Evolutionary conservation across 192 early-diverging fungal genomes (phyloP).

Genomic region (Rhizophagus clarus): DNA sequence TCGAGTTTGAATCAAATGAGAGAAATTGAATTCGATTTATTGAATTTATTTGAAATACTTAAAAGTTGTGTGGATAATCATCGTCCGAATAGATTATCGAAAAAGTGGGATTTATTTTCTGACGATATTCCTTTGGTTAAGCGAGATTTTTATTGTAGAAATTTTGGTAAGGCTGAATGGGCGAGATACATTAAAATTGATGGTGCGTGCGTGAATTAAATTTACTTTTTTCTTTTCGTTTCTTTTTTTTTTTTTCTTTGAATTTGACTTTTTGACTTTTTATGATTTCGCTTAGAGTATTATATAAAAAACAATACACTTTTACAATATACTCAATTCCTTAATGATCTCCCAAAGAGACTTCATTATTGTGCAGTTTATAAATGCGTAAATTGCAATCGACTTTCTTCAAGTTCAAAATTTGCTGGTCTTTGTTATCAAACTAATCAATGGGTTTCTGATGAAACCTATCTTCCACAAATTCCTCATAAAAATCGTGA

Average conservation of each 20-base stretch:
- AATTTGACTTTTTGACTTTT: neutral
- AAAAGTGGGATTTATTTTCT: constrained; percentile 11
- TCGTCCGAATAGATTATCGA: neutral
- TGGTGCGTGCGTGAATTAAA: neutral
- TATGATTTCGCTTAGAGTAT: neutral
- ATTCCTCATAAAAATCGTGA: neutral
- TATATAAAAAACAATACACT: constrained; percentile 1
- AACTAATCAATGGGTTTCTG: constrained; percentile 7
- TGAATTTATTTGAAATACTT: constrained; percentile 17
- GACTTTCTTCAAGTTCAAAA: neutral
- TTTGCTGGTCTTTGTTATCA: neutral
- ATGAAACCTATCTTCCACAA: neutral
- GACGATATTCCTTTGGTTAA: neutral
- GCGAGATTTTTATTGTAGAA: neutral
- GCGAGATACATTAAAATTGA: constrained; percentile 15
- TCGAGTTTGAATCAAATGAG: neutral
- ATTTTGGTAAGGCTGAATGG: constrained; percentile 7
- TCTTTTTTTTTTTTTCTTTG: too few relatives aligned
- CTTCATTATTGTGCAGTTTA: constrained; percentile 1
- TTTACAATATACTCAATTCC: constrained; percentile 2
- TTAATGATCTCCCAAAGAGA: neutral
- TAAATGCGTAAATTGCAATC: constrained; percentile 11
- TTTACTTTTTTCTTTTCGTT: too few relatives aligned
- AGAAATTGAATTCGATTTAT: constrained; percentile 8
- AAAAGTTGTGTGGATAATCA: constrained; percentile 3